Evolutionary conservation across 2,329 filamentous ascomycete genomes (phyloP), one percentile per base, ranked within the genome.

Genomic region (Pestalotiopsis sp.): DNA sequence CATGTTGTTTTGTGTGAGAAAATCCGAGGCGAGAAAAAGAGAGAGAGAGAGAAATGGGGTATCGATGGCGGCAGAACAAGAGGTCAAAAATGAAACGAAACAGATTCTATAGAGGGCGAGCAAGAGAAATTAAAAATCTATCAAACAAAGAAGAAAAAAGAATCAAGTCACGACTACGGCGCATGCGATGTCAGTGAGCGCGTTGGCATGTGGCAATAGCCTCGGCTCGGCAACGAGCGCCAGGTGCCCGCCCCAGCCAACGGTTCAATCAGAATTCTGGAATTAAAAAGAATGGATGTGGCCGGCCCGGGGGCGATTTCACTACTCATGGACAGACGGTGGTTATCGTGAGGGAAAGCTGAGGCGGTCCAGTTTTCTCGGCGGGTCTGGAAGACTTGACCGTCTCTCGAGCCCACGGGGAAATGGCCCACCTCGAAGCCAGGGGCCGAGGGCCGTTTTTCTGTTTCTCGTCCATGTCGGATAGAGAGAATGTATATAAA

Each of bases 221-320:
- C 61, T 64, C 61, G 61, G 61, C 39, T 64, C 61, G 61, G 61
- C 38, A 45, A 49, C 39, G 6, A 25, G 6, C 27, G 31, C 31
- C 31, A 36, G 31, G 31, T 23, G 23, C 57, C 57, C 14, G 27
- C 57, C 27, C 59, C 5, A 27, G 38, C 38, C 38, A 39, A n/a
- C 61, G 25, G 61, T 64, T 64, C 61, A 64, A 64, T 64, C 38
- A 64, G 25, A 64, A 25, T 45, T 64, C 17, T 38, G 38, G 39
- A 23, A 64, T 64, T 64, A 52, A 38, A n/a, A 52, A 64, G 39
- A 36, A 36, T 36, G 31, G 31, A 36, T 62, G 23, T 62, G 27
- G n/a, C 59, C 25, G 20, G 38, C 38, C 20, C 13, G 38, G 61
- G 61, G 25, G 39, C 59, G 4, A 17, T 20, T 62, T 41, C 59